Evolutionary conservation across 305 asterid species (phyloP).

Genomic region (Solanum hybrid): DNA sequence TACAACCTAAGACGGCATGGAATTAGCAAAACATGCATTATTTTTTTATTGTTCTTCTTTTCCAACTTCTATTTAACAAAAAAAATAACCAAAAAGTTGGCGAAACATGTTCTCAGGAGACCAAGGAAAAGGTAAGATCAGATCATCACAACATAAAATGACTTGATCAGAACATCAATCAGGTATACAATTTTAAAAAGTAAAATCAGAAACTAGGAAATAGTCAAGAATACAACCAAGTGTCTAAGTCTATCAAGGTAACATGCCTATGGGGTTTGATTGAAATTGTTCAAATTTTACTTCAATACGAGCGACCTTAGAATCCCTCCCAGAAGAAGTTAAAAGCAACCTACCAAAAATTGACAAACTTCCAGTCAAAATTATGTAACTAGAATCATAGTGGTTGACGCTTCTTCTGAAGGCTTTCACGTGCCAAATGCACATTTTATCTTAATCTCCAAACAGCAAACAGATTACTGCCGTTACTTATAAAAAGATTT

Average conservation of each 20-base stretch:
- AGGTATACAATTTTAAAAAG: background rate
- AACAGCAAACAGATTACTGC: background rate
- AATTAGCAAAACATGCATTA: background rate
- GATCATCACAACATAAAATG: background rate
- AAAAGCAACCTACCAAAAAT: background rate
- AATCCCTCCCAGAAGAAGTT: background rate
- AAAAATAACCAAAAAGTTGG: background rate
- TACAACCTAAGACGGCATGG: background rate
- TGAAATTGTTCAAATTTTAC: background rate
- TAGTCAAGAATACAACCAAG: background rate
- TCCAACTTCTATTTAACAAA: background rate
- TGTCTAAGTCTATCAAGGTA: background rate
- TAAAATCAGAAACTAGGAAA: background rate
- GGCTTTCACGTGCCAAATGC: background rate
- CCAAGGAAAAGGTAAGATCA: background rate
- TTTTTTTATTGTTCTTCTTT: background rate
- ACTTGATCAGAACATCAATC: background rate
- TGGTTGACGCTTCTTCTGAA: background rate
- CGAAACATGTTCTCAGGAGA: background rate
- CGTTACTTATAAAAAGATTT: background rate
- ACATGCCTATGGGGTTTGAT: background rate
- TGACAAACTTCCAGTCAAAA: background rate
- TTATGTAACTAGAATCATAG: background rate
- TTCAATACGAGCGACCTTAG: background rate
- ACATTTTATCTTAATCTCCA: background rate